A percentile compares a stretch with the other conserved stretches of the same genome.
Evolutionary conservation across 305 asterid species (phyloP).

Genomic region (Rubia tinctorum): DNA sequence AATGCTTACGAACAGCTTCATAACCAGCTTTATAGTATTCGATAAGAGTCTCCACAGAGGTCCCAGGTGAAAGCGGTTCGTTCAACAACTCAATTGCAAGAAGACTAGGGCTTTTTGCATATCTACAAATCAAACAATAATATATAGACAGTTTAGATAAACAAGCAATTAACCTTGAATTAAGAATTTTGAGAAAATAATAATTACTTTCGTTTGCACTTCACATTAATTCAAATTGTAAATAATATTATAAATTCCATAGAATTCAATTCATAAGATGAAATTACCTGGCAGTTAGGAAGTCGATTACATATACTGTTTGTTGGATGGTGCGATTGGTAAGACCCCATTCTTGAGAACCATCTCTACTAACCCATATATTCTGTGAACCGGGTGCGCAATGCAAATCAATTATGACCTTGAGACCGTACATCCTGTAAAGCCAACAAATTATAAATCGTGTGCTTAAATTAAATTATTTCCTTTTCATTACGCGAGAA

Average conservation of each 20-base stretch:
- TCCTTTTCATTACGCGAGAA: no score
- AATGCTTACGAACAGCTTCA: conserved; percentile 41
- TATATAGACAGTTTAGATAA: not conserved
- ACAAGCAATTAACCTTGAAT: not conserved
- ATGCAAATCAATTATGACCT: conserved; percentile 61
- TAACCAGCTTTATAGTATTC: conserved; percentile 39
- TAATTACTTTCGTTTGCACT: not conserved
- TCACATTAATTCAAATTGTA: no score
- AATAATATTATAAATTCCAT: no score
- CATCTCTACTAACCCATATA: conserved; percentile 57
- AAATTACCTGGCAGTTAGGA: conserved; percentile 50
- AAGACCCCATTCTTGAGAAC: conserved; percentile 68
- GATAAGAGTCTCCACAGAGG: conserved; percentile 28
- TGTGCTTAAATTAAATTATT: not conserved
- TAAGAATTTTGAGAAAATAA: not conserved
- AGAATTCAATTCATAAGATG: no score
- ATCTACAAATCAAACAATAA: conserved; percentile 16
- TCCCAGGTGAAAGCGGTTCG: conserved; percentile 56
- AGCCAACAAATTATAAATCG: not conserved
- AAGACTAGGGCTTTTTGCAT: conserved; percentile 38
- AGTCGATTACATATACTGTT: conserved; percentile 49
- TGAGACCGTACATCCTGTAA: conserved; percentile 47
- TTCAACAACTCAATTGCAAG: conserved; percentile 53
- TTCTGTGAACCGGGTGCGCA: conserved; percentile 74
- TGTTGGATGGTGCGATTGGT: conserved; percentile 40